Evolutionary conservation across 2,329 filamentous ascomycete species (phyloP), one percentile per base, ranked within the genome.

Genomic region (Raffaelea albimanens): DNA sequence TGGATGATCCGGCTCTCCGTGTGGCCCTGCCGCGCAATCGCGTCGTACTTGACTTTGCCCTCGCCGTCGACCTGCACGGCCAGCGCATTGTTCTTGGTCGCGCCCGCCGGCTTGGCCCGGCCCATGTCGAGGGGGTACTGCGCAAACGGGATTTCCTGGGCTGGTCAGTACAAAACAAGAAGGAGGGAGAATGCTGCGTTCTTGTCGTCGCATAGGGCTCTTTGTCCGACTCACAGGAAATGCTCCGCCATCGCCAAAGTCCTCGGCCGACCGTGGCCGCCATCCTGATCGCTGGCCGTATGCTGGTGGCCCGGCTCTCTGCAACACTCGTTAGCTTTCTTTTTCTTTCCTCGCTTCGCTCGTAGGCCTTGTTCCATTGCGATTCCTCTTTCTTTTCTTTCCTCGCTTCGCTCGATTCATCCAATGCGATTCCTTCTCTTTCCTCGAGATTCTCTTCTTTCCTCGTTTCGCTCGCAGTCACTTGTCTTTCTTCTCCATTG

Each of bases 71-170:
- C 89, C 63, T 95, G 87, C 29, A 97, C 76, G n/a, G 89, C 84
- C 43, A 98, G 76, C 47, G 93, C 90, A 67, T 95, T 97, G 55
- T 83, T 93, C 42, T 75, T 79, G 29, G 72, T 75, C 9, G 79
- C 70, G 25, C 25, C 25, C 7, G n/a, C n/a, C 2, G 66, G 59
- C 7, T 67, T 61, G 66, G 95, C 94, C 58, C 83, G 81, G 50
- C 91, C 91, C 88, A 97, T 96, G 50, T 95, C 87, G 44, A 95
- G 78, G 11, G 93, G 93, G 62, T 97, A 98, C 62, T 98, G 93
- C 40, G 91, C 93, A 45, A 97, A 82, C 14, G 87, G 83, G 4
- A 55, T 44, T 22, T 55, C 53, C 43, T n/a, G n/a, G n/a, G n/a
- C n/a, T n/a, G n/a, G n/a, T n/a, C n/a, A n/a, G n/a, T n/a, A 44